Evolutionary conservation across 2,329 filamentous ascomycete genomes (phyloP).

Genomic region (Clarireedia paspali): DNA sequence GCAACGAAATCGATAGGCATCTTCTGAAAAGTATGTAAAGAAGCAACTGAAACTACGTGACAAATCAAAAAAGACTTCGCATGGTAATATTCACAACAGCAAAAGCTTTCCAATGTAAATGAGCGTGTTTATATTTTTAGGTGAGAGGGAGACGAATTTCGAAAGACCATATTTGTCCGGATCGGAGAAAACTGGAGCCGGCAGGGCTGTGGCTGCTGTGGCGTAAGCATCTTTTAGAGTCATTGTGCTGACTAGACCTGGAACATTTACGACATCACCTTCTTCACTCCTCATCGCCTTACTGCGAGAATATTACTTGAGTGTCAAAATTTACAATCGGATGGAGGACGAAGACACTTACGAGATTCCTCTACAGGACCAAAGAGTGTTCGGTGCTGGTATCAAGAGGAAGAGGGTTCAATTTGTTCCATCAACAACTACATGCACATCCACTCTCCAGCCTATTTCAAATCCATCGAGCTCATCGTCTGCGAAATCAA

Average conservation of each 20-base stretch:
- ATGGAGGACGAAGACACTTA: conserved; percentile 45
- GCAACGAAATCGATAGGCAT: conserved; percentile 29
- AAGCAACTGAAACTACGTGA: neutral
- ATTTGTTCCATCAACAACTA: conserved; percentile 41
- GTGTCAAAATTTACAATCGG: neutral
- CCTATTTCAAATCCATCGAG: conserved; percentile 18
- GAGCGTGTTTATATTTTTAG: neutral
- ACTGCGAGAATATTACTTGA: neutral
- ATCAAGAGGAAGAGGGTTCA: conserved; percentile 52
- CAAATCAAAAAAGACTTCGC: neutral
- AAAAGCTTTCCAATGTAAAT: neutral
- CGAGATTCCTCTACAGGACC: conserved; percentile 48
- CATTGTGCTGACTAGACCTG: neutral
- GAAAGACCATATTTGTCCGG: conserved; percentile 5
- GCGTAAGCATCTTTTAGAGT: conserved; percentile 1
- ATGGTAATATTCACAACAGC: neutral
- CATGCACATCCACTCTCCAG: conserved; percentile 19
- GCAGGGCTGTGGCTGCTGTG: conserved; percentile 3
- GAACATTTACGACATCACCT: no score
- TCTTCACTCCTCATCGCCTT: no score
- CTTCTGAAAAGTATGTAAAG: neutral
- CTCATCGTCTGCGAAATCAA: conserved; percentile 22
- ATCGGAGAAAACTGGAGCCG: neutral
- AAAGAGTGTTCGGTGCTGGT: conserved; percentile 54
- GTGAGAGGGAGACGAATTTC: neutral